Evolutionary conservation across 2,329 filamentous ascomycete genomes (phyloP), one percentile per base, ranked within the genome.

Genomic region (Didymella lethalis): DNA sequence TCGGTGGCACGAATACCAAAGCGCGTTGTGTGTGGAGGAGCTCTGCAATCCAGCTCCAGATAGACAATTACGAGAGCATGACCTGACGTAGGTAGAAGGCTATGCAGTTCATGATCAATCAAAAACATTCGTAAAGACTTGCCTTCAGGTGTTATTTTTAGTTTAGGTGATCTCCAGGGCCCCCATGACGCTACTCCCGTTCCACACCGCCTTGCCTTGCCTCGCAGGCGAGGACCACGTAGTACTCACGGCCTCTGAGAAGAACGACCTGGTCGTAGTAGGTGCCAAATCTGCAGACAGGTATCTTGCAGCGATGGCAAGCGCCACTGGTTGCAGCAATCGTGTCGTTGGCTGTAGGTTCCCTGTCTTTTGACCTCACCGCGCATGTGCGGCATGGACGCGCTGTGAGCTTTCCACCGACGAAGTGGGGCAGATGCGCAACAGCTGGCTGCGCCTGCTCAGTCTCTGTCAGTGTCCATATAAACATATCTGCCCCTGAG

Each of bases 371-470:
- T 31, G 47, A 31, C 16, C 29, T 41, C 36, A 18, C 45, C 40
- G 26, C n/a, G 29, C 65, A 62, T 64, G 69, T 65, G 67, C 65
- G 51, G 65, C 60, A 67, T 51, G 58, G 62, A 65, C 65, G 60
- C 64, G 66, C 63, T 66, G 63, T 66, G 64, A 62, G 49, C 49
- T 44, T 49, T 58, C 58, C 55, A 55, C 31, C 32, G 45, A 20
- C 63, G 44, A 61, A 70, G 72, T 72, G 71, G 71, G 72, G 72
- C 67, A 67, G 14, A n/a, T 26, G 55, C 59, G 64, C 57, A 63
- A 64, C 61, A 61, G 60, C 64, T 66, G 66, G 59, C 57, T 56
- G 65, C 62, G 60, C 62, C 54, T 51, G 41, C 54, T 47, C 54
- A 61, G 34, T 47, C 47, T 59, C 57, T 59, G 57, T 20, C 43